phyloP scores from a whole-genome alignment of 257 asterid genomes.

The Parsonsia alboflavescens region DNA sequence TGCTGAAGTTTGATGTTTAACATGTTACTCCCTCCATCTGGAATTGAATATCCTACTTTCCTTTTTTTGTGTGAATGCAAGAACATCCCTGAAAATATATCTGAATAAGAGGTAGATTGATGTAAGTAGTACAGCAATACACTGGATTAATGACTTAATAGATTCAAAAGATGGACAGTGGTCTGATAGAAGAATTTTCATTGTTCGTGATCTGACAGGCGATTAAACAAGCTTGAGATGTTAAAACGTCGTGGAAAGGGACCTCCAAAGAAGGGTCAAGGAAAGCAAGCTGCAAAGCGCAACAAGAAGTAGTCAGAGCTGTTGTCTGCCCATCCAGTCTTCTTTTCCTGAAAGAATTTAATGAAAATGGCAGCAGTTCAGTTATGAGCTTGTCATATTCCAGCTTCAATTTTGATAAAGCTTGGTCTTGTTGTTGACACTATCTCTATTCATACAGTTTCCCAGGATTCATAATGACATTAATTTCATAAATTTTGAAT shows the following conservation, averaged over 20 bases:
- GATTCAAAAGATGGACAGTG: background rate
- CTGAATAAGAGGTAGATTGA: background rate
- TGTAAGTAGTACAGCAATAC: background rate
- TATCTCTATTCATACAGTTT: background rate
- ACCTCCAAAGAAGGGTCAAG: slow-evolving; percentile 92
- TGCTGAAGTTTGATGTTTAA: background rate
- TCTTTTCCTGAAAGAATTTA: background rate
- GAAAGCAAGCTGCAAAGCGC: slow-evolving; percentile 78
- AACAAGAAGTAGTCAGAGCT: slow-evolving; percentile 15
- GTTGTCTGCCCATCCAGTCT: background rate
- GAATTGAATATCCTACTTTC: no score
- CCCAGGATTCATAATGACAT: background rate
- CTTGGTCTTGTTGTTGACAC: background rate
- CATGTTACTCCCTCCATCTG: no score
- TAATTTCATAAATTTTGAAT: background rate
- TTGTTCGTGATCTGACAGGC: slow-evolving; percentile 41
- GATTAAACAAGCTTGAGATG: slow-evolving; percentile 71
- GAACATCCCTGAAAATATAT: background rate
- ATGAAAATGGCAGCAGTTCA: background rate
- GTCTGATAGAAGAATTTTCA: background rate
- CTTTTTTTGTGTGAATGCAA: background rate
- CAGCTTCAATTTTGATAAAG: background rate
- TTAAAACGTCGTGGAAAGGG: slow-evolving; percentile 89
- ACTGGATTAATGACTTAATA: background rate
- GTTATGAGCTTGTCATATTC: background rate